phyloP scores from a whole-genome alignment of 805 yeast genomes.

The Candida berthetii region DNA sequence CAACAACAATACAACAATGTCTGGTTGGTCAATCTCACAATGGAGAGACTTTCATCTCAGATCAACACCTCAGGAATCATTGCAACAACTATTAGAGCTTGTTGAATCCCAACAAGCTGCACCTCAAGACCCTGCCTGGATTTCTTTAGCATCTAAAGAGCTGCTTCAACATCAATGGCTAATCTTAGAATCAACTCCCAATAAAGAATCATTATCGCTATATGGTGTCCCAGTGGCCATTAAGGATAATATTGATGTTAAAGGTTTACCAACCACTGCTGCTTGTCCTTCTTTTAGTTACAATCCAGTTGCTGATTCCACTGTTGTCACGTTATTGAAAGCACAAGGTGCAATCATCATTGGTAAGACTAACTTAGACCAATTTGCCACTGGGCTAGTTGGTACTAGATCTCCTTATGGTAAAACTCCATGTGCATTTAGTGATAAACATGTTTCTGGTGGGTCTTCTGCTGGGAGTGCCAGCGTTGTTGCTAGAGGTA shows the following conservation, averaged over 20 bases:
- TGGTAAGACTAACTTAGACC: slow-evolving; percentile 95
- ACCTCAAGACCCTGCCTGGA: slow-evolving; percentile 85
- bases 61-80: slow-evolving; percentile 57
- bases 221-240: slow-evolving; percentile 95
- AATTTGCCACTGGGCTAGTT: slow-evolving; percentile 95
- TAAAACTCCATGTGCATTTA: slow-evolving; percentile 73
- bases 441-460: slow-evolving; percentile 77
- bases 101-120: slow-evolving; percentile 39
- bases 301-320: slow-evolving; percentile 65
- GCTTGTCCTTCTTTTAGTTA: slow-evolving; percentile 87
- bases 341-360: slow-evolving; percentile 89
- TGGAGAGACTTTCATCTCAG: slow-evolving; percentile 69
- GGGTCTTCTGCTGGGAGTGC: slow-evolving; percentile 98
- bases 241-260: slow-evolving; percentile 91
- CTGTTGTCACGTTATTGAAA: slow-evolving; percentile 66
- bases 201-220: slow-evolving; percentile 53
- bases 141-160: slow-evolving; percentile 62
- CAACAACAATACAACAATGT: slow-evolving; percentile 10
- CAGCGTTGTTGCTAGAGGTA: slow-evolving; percentile 81
- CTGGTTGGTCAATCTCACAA: slow-evolving; percentile 78
- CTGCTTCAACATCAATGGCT: slow-evolving; percentile 75
- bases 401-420: slow-evolving; percentile 97
- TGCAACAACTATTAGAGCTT: slow-evolving; percentile 37
- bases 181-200: slow-evolving; percentile 54
- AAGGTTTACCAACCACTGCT: slow-evolving; percentile 81